A percentile compares a stretch with the other conserved stretches of the same genome.
These are phyloP conservation scores for Clavispora fructus DNA, from an alignment of 805 yeast genomes.

Conservation along the genomic window DNA sequence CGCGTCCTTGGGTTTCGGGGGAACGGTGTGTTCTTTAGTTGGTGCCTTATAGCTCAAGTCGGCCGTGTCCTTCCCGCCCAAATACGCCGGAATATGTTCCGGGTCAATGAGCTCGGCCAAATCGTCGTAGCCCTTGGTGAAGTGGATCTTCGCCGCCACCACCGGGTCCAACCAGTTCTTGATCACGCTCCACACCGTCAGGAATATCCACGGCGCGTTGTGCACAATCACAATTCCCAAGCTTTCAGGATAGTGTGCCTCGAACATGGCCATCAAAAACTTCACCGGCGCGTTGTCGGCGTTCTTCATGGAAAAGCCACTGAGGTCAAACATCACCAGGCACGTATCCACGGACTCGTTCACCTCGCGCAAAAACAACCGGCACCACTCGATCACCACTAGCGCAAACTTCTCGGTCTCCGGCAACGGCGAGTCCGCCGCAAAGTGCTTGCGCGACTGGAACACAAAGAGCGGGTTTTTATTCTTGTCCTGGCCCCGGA, in stretches of 20 bases:
- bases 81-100: constrained; percentile 56
- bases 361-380: constrained; percentile 47
- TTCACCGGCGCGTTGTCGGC: constrained; percentile 93
- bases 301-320: constrained; percentile 81
- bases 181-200: constrained; percentile 89
- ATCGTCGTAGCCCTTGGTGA: constrained; percentile 69
- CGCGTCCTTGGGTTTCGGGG: constrained; percentile 29
- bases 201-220: constrained; percentile 96
- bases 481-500: constrained; percentile 67
- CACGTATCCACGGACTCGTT: constrained; percentile 75
- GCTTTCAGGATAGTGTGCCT: constrained; percentile 95
- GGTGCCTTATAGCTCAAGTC: constrained; percentile 63
- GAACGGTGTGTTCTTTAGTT: constrained; percentile 45
- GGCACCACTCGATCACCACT: constrained; percentile 62
- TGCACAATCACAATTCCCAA: constrained; percentile 80
- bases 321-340: constrained; percentile 78
- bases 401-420: constrained; percentile 76
- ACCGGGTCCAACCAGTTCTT: constrained; percentile 96
- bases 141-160: constrained; percentile 84
- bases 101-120: constrained; percentile 56
- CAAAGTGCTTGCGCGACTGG: constrained; percentile 67
- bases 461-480: constrained; percentile 79
- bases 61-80: constrained; percentile 69
- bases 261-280: constrained; percentile 82
- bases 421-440: constrained; percentile 46